Evolutionary conservation across 257 asterid genomes (phyloP), one percentile per base, ranked within the genome.

Genomic region (Coffea canephora): DNA sequence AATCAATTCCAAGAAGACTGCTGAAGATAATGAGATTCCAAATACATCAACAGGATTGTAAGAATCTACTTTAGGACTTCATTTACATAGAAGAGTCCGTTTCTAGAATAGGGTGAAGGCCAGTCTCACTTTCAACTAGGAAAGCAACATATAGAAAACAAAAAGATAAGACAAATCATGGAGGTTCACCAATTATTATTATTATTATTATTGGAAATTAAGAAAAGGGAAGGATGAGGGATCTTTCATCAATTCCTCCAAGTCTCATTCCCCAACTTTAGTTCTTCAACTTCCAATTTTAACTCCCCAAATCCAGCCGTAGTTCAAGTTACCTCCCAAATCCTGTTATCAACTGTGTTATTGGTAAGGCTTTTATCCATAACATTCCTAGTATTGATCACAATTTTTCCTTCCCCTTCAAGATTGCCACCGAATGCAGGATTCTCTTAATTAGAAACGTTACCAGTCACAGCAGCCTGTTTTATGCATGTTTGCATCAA

Each of bases 161-260:
- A 10, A 50, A 73, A 39, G 59, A 68, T 50, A 66, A 65, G 34
- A 45, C 50, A 21, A 62, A 5, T 8, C 14, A 18, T 69, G 76
- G 73, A 78, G 31, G 50, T 49, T 81, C 67, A 81, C 84, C 84
- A 81, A 43, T 66, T 84, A 82, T 31, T 31, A 31, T 31, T 31
- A 31, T 31, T 31, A 31, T 31, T 31, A 31, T 31, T 31, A 31
- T 31, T 31, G 34, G 34, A 31, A 88, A 83, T 90, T 86, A 70
- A 84, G 86, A 64, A 85, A 84, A 71, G 95, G 91, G 70, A 87
- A 86, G n/a, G 89, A 81, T 13, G 90, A 81, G 79, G 82, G 90
- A 87, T 89, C 92, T 74, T 85, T 88, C 95, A 91, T 91, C 83
- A 89, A 81, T 65, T 89, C 95, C 76, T 89, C 93, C 77, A 91